Conservation (phyloP, 2,329 filamentous ascomycete genomes). For the Alternaria postmessia region DNA sequence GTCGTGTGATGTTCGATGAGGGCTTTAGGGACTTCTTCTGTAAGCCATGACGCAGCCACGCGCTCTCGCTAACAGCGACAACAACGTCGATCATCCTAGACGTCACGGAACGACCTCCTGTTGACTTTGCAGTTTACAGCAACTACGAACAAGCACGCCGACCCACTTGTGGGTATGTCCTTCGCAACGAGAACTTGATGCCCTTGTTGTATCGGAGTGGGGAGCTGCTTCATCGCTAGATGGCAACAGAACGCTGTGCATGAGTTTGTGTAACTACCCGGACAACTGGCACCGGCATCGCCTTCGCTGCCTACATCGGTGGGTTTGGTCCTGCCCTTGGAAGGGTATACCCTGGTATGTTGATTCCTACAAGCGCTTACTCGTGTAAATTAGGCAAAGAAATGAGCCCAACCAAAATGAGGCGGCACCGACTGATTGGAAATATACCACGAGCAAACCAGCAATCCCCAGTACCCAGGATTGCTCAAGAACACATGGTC, state of each 20-base stretch:
- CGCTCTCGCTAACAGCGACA: constrained; percentile 25
- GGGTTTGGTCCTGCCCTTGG: background rate
- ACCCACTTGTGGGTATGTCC: background rate
- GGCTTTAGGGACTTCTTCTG: constrained; percentile 12
- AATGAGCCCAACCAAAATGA: constrained; percentile 16
- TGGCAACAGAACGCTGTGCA: background rate
- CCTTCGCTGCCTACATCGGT: constrained; percentile 3
- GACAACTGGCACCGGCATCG: background rate
- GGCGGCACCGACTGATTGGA: constrained; percentile 11
- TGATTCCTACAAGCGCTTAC: constrained; percentile 10
- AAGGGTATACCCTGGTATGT: constrained; percentile 9
- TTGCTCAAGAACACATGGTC: constrained; percentile 14
- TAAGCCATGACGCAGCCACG: constrained; percentile 22
- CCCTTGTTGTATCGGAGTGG: background rate
- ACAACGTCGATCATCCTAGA: constrained; percentile 29
- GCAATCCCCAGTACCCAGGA: constrained; percentile 3
- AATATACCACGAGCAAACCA: constrained; percentile 7
- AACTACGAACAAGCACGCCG: background rate
- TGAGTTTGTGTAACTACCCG: constrained; percentile 1
- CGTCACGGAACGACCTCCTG: background rate
- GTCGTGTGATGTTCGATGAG: constrained; percentile 6
- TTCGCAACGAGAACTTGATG: background rate
- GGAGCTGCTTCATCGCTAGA: background rate
- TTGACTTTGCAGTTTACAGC: background rate
- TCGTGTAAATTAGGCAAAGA: constrained; percentile 19